Conservation (phyloP, 306 rosid species). For the Vigna unguiculata region DNA sequence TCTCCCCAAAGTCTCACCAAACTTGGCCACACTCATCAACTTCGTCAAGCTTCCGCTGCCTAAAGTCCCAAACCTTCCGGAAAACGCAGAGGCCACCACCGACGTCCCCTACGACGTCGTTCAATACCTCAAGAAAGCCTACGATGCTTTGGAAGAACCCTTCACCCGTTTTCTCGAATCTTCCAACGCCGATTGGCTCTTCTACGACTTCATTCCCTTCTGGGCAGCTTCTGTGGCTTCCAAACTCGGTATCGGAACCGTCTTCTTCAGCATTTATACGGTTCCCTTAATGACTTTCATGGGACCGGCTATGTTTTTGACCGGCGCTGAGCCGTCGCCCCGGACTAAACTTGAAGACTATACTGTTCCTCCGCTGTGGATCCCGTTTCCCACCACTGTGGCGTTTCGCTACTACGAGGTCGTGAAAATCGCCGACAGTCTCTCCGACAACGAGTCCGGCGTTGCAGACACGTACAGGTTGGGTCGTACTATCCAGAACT, state of each 20-base stretch:
- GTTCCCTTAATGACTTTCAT: too few species aligned
- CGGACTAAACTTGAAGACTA: conserved; percentile 26
- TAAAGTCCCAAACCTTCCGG: conserved; percentile 25
- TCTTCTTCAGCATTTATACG: conserved; percentile 44
- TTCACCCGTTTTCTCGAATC: conserved; percentile 45
- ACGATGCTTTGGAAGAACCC: conserved; percentile 46
- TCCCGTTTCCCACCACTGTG: conserved; percentile 41
- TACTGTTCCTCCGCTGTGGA: conserved; percentile 45
- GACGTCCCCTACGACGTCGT: conserved; percentile 52
- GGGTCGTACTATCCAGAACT: not conserved
- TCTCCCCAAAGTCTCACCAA: conserved; percentile 51
- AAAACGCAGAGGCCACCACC: too few species aligned
- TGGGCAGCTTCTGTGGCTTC: conserved; percentile 47
- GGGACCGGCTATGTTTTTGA: too few species aligned
- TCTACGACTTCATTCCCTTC: conserved; percentile 46
- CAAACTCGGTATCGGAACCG: conserved; percentile 38
- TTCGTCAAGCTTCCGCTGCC: conserved; percentile 56
- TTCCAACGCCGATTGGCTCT: conserved; percentile 52
- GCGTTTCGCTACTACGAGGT: conserved; percentile 46
- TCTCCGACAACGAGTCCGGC: not conserved
- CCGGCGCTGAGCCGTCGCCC: too few species aligned
- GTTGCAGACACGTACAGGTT: conserved; percentile 7
- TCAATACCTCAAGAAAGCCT: conserved; percentile 49
- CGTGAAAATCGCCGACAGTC: not conserved
- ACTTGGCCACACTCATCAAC: conserved; percentile 30